These are phyloP conservation scores for Rehmannia glutinosa DNA, from an alignment of 257 asterid genomes.

Conservation along the genomic window DNA sequence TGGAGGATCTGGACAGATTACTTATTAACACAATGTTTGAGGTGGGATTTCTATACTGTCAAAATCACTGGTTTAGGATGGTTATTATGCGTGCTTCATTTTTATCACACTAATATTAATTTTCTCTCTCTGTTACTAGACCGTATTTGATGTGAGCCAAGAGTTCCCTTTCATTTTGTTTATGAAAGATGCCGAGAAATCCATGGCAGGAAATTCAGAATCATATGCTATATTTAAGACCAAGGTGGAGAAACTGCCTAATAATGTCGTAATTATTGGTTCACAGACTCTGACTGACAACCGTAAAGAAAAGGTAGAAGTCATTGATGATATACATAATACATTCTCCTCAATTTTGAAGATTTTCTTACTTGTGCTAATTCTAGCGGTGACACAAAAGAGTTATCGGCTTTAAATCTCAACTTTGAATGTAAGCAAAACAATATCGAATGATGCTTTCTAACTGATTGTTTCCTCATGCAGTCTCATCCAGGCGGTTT, in stretches of 20 bases:
- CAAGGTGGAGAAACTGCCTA: slow-evolving; percentile 85
- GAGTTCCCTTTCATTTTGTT: slow-evolving; percentile 80
- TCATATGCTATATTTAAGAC: slow-evolving; percentile 56
- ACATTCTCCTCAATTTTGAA: not conserved
- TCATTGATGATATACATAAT: not conserved
- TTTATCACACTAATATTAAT: slow-evolving; percentile 11
- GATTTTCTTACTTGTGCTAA: not conserved
- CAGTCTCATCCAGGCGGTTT: slow-evolving; percentile 88
- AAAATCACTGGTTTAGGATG: slow-evolving; percentile 1
- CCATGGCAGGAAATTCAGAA: slow-evolving; percentile 72
- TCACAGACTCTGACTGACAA: slow-evolving; percentile 70
- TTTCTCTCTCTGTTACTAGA: slow-evolving; percentile 38
- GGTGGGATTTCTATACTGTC: slow-evolving; percentile 39
- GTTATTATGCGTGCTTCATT: slow-evolving; percentile 3
- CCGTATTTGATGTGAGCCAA: slow-evolving; percentile 65
- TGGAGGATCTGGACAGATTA: slow-evolving; percentile 70
- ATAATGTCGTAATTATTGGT: slow-evolving; percentile 75
- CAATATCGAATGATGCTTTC: not conserved
- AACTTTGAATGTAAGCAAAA: not conserved
- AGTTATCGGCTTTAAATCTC: not conserved
- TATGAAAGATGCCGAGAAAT: slow-evolving; percentile 91
- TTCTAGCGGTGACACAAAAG: slow-evolving; percentile 2
- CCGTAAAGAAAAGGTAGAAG: slow-evolving; percentile 80
- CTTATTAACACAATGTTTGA: slow-evolving; percentile 76
- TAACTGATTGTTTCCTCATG: slow-evolving; percentile 30